These are phyloP conservation scores for Nakazawaea holstii DNA, from an alignment of 805 yeast genomes.

Conservation along the genomic window DNA sequence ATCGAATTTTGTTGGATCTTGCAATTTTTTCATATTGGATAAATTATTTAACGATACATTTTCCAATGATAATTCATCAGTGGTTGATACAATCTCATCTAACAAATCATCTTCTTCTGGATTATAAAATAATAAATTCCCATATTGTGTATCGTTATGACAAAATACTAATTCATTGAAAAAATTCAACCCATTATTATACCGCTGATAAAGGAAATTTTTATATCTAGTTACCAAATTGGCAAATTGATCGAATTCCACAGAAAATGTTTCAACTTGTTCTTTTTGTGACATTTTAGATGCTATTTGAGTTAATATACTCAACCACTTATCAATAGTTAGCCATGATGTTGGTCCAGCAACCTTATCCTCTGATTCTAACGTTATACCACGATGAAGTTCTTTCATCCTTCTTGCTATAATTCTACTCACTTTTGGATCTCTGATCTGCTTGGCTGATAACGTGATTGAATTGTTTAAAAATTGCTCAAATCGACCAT, in stretches of 20 bases:
- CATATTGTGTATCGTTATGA: constrained; percentile 96
- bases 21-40: background rate
- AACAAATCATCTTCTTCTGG: constrained; percentile 8
- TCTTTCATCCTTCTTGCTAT: constrained; percentile 97
- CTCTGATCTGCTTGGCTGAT: constrained; percentile 66
- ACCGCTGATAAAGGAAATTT: constrained; percentile 53
- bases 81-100: constrained; percentile 5
- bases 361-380: constrained; percentile 50
- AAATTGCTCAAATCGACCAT: constrained; percentile 94
- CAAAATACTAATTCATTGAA: constrained; percentile 65
- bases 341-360: constrained; percentile 68
- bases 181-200: constrained; percentile 35
- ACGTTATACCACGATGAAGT: constrained; percentile 72
- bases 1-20: constrained; percentile 30
- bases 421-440: constrained; percentile 69
- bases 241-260: constrained; percentile 47
- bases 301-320: constrained; percentile 37
- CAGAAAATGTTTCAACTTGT: constrained; percentile 34
- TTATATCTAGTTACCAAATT: constrained; percentile 45
- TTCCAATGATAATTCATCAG: constrained; percentile 1
- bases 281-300: constrained; percentile 30
- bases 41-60: background rate
- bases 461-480: constrained; percentile 78
- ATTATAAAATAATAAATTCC: constrained; percentile 66
- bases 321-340: constrained; percentile 67